Base-by-base conservation (phyloP, 164 flowering plant genomes). In the Umbilicus rupestris region DNA sequence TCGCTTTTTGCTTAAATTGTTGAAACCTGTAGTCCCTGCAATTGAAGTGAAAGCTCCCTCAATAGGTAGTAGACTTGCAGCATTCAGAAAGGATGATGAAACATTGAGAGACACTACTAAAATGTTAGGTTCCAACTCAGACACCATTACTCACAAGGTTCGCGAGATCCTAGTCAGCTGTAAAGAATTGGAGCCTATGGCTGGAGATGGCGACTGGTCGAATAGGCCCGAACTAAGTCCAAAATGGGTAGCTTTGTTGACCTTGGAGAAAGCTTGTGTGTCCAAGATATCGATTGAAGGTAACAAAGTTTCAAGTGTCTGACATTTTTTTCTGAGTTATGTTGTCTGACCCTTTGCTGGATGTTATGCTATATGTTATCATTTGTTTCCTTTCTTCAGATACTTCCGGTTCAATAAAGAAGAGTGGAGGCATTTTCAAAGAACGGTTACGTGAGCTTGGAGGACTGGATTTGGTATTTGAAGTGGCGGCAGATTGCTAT, bases 241-340 rank as follows among this genome's bases (percentile, higher is more conserved):
- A 28, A 89, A 92, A 76, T 95, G 99, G 99, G 75, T 95, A 65
- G 85, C 97, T 76, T 80, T 95, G 83, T 78, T 95, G 79, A 84
- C 92, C 8, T 80, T 95, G 78, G 99, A 91, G 78, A 95, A 87
- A 77, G 97, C 96, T 29, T 89, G 96, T 75, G 77, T 87, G 62
- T 84, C 97, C 39, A 84, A 85, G 37, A 82, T 95, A 67, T 80
- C 99, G 72, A 78, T 92, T 74, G 97, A 95, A 88, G 99, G 99
- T 95, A 77, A 24, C 55, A 15, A 10, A 50, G 55, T 58, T 64
- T 22, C 33, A 31, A 30, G 1, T 20, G 30, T n/a, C 39, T 11
- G 16, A 26, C 29, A 5, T 64, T 33, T 49, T 26, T n/a, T n/a
- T 63, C 11, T 8, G 49, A 45, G 44, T 37, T 9, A 3, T 52